Base-by-base conservation (phyloP, 139 green algal species). In the Micractinium conductrix region DNA sequence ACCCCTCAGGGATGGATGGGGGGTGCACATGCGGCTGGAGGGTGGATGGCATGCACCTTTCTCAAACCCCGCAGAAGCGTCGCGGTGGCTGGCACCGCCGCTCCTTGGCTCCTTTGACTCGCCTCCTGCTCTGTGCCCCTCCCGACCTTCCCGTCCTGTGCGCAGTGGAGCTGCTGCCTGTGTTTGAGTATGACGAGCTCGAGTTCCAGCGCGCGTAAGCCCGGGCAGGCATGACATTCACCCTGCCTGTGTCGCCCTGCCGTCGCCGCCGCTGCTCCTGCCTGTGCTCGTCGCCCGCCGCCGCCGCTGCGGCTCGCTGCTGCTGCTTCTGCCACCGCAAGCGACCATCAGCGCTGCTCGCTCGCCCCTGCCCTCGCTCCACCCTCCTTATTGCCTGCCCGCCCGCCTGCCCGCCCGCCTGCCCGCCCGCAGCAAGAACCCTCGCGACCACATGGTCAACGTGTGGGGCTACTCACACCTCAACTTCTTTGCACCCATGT, bases 121-220 rank as follows among this genome's bases (percentile, higher is more conserved):
- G 60, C 60, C 60, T 68, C 26, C 26, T 10, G 17, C 10, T 8
- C 60, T 38, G 3, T 7, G 16, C 58, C 30, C 58, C 58, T n/a
- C 58, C 60, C 60, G 26, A 26, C 3, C 60, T 62, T n/a, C n/a
- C n/a, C n/a, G n/a, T n/a, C 30, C 63, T 45, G 35, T 21, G 44
- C 33, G 48, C 94, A 10, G 95, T 98, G 44, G 96, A 98, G 91
- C 90, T 98, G 63, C 89, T 98, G 84, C 96, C 96, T 0, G 94
- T 98, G 16, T 97, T 98, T 88, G 96, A 98, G 87, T 98, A 94
- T 58, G 95, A 98, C 74, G 96, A 98, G 91, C 88, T 98, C 37
- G 96, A 98, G 90, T 96, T 98, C 80, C 92, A 97, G 91, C 84
- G 94, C 83, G 71, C 19, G 70, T 28, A 6, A 40, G 65, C 26